phyloP scores from a whole-genome alignment of 306 rosid genomes.

The Bauhinia variegata region DNA sequence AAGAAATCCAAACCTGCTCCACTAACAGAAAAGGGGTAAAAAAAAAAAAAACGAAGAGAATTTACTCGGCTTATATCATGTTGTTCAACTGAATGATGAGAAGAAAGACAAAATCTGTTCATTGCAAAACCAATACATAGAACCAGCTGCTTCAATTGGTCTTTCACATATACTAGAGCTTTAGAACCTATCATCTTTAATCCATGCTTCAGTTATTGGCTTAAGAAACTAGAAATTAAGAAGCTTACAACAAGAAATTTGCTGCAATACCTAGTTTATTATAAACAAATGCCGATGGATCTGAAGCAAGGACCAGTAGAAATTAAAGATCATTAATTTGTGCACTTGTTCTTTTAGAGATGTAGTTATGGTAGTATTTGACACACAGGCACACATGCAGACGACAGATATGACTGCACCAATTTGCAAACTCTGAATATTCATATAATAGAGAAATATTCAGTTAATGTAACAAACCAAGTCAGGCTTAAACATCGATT shows the following conservation, averaged over 20 bases:
- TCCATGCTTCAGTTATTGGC: neutral
- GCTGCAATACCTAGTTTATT: neutral
- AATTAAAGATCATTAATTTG: neutral
- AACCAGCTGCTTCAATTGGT: slow-evolving; percentile 13
- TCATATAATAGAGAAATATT: slow-evolving; percentile 26
- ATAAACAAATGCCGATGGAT: slow-evolving; percentile 11
- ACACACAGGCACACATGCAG: slow-evolving; percentile 6
- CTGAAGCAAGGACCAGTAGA: slow-evolving; percentile 4
- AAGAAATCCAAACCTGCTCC: slow-evolving; percentile 7
- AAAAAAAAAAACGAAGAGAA: neutral
- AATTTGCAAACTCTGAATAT: slow-evolving; percentile 20
- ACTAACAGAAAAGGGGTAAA: too few relatives aligned
- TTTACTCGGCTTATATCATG: slow-evolving; percentile 1
- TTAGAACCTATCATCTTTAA: slow-evolving; percentile 2
- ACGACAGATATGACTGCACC: slow-evolving; percentile 3
- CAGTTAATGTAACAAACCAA: slow-evolving; percentile 61
- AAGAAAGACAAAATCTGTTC: neutral
- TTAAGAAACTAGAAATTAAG: neutral
- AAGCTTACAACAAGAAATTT: neutral
- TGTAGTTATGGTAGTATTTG: slow-evolving; percentile 1
- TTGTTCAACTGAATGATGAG: neutral
- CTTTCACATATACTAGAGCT: neutral
- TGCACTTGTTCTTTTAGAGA: slow-evolving; percentile 4
- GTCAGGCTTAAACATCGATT: slow-evolving; percentile 94
- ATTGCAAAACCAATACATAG: neutral